Conservation (phyloP, 129 eudicot genomes). For the Flaveria linearis region DNA sequence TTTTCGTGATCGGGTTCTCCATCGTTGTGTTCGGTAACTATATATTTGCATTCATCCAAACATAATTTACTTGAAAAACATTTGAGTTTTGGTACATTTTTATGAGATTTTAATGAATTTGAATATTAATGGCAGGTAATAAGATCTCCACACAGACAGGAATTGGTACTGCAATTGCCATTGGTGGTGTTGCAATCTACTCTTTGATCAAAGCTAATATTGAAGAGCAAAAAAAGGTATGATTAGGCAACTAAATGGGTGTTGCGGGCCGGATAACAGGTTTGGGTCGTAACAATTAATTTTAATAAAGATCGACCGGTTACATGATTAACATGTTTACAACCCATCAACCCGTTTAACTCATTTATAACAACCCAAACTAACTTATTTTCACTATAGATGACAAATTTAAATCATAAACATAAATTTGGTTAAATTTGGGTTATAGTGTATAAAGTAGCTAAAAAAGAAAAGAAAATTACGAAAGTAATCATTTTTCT, state of each 20-base stretch:
- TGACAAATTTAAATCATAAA: no score
- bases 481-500: no score
- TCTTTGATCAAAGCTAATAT: constrained; percentile 57
- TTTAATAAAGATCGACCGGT: background rate
- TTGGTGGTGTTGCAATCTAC: constrained; percentile 64
- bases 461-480: no score
- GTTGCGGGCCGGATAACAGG: background rate
- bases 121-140: constrained; percentile 42
- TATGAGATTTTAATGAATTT: background rate
- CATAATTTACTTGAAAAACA: background rate
- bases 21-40: constrained; percentile 54
- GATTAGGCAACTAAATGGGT: background rate
- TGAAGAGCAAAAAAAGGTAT: constrained; percentile 55
- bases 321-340: no score
- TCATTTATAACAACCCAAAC: no score
- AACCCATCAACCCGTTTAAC: no score
- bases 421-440: no score
- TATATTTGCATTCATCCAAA: background rate
- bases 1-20: constrained; percentile 68
- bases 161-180: constrained; percentile 60
- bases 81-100: constrained; percentile 8
- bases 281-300: background rate
- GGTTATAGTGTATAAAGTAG: no score
- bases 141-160: constrained; percentile 67
- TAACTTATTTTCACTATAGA: no score